Percentiles rank a stretch among this genome's conserved stretches.
Conservation (phyloP, 805 yeast species). For the Sugiyamaella floridensis region DNA sequence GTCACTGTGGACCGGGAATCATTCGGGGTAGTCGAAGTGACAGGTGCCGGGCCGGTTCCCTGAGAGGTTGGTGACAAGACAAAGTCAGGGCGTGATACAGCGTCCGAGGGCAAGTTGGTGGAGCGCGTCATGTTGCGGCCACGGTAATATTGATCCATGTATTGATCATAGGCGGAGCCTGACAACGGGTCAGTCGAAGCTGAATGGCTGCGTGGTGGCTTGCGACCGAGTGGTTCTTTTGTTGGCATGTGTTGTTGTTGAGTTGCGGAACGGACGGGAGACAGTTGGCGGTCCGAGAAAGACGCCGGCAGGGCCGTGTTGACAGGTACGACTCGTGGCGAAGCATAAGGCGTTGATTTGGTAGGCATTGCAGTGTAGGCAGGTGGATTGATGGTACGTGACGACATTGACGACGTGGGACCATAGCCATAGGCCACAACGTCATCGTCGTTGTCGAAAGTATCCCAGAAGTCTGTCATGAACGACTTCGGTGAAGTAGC, state of each 20-base stretch:
- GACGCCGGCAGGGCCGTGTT: background rate
- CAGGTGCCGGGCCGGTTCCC: background rate
- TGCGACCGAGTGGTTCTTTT: background rate
- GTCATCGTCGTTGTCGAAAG: constrained; percentile 4
- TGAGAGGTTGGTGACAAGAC: background rate
- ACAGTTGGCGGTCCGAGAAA: background rate
- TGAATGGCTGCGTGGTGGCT: background rate
- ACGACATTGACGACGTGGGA: constrained; percentile 9
- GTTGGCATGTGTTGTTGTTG: background rate
- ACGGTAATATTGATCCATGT: constrained; percentile 5
- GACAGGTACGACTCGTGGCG: constrained; percentile 1
- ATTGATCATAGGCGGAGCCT: background rate
- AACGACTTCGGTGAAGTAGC: background rate
- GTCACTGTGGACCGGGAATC: background rate
- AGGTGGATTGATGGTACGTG: background rate
- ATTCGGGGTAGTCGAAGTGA: background rate
- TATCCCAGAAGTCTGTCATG: background rate
- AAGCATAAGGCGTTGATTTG: background rate
- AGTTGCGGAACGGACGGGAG: background rate
- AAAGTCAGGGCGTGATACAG: constrained; percentile 1
- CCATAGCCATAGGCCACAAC: constrained; percentile 16
- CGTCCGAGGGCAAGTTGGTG: background rate
- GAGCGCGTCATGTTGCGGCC: background rate
- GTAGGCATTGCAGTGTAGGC: background rate
- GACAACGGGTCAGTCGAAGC: background rate